Evolutionary conservation across 1,284 basidiomycete genomes (phyloP), one percentile per base, ranked within the genome.

Genomic region (Ganoderma multipileum): DNA sequence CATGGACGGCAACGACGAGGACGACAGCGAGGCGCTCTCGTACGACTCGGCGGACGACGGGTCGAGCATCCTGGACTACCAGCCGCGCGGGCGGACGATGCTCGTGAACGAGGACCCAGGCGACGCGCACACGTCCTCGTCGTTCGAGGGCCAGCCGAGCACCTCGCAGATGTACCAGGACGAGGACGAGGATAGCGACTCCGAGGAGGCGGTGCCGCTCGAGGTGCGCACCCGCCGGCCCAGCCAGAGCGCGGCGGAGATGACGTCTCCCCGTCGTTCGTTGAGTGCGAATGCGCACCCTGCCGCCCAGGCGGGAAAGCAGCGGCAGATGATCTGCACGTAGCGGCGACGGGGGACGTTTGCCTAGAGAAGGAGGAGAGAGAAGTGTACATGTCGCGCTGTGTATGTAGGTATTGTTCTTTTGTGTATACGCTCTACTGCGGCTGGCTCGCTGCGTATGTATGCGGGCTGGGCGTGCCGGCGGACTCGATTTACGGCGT

Each of bases 101-200:
- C 52, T 68, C n/a, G 23, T 67, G 0, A 65, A 68, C 59, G 66
- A 66, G 44, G 68, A 66, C 57, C 67, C 63, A 2, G 68, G 38
- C 2, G 52, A 70, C 63, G 62, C 60, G 52, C 72, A 73, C 38
- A 63, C 38, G 33, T 5, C 33, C 2, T 39, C 38, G 38, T 39
- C 64, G 50, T 72, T 72, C 58, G 69, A 73, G 41, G 62, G 70
- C 42, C 75, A 76, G 65, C 77, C 78, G 65, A 80, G 78, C 71
- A 76, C 72, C 60, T 79, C 78, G 66, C 78, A 77, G 70, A 72
- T 76, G 73, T 82, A 79, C 38, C 77, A 79, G 61, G 79, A 81
- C 20, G 83, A 80, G 26, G 83, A 79, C n/a, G 80, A 79, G 59
- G 72, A 74, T 66, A 71, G 72, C 67, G 74, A 71, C 20, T 75